Evolutionary conservation across 1,284 basidiomycete genomes (phyloP), one percentile per base, ranked within the genome.

Genomic region (Afroboletus lepidellus): DNA sequence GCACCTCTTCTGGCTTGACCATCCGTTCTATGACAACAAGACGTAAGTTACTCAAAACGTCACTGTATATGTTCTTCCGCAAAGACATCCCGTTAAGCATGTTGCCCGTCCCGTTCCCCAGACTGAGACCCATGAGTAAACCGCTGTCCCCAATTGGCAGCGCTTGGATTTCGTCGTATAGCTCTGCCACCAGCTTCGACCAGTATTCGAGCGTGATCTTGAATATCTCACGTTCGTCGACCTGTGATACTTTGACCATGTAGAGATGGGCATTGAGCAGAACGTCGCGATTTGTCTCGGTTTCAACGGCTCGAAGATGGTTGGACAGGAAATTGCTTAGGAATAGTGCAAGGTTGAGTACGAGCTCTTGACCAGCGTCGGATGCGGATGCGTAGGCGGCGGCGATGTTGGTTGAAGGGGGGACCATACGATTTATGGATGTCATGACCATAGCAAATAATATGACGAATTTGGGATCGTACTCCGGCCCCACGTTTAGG

Each of bases 151-250:
- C 90, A 48, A 95, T 92, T 0, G 97, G 96, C 36, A 95, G 70
- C 57, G 84, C 87, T 70, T 97, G 94, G 50, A 96, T 90, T 77
- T 99, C 97, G 60, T 98, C 95, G 70, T 99, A 99, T n/a, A 99
- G 79, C 69, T 98, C 95, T 8, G 92, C 83, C 9, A 99, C 97
- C n/a, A 99, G 87, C 73, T 97, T 98, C 50, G 92, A 76, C 97
- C 97, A 99, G 74, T 99, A 99, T 70, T 99, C 97, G 63, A 99
- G 76, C 65, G 95, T 98, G 64, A 99, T 98, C 75, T 99, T 99
- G 86, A 99, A 99, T 57, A 99, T 89, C 72, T 99, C 97, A 49
- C 96, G 86, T 70, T 99, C 97, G 63, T 98, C 96, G 25, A 99
- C 97, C 62, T 96, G 95, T 0, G 93, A 96, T 42, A 99, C 88